phyloP scores from a whole-genome alignment of 805 yeast species.

The Candida ulmi region DNA sequence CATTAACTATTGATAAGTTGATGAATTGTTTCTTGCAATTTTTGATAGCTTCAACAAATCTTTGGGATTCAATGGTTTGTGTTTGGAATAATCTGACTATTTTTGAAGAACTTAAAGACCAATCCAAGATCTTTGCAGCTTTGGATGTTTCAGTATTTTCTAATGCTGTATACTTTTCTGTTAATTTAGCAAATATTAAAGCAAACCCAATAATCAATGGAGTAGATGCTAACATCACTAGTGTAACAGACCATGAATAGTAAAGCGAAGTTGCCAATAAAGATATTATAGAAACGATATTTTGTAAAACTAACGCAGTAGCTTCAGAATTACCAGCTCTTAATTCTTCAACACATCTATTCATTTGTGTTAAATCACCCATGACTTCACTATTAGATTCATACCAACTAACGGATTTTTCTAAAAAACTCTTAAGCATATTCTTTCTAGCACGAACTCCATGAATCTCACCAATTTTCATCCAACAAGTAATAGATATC shows the following conservation, averaged over 20 bases:
- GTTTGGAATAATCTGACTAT: constrained; percentile 61
- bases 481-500: constrained; percentile 57
- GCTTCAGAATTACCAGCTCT: constrained; percentile 66
- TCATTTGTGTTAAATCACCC: constrained; percentile 62
- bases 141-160: constrained; percentile 55
- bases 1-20: constrained; percentile 39
- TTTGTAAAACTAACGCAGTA: constrained; percentile 50
- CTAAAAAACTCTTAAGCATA: constrained; percentile 40
- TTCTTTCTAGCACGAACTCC: constrained; percentile 47
- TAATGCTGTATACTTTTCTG: constrained; percentile 40
- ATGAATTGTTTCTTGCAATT: constrained; percentile 34
- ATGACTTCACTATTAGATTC: constrained; percentile 49
- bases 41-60: constrained; percentile 30
- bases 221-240: constrained; percentile 66
- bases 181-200: constrained; percentile 41
- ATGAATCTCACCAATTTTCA: constrained; percentile 66
- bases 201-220: constrained; percentile 60
- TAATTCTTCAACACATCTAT: constrained; percentile 70
- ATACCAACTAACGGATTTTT: constrained; percentile 52
- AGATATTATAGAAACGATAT: constrained; percentile 46
- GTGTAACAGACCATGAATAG: constrained; percentile 80
- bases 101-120: constrained; percentile 58
- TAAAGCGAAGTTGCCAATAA: constrained; percentile 60
- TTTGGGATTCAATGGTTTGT: constrained; percentile 42
- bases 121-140: constrained; percentile 59